Conservation (phyloP, 371 early-diverging fungal species). For the Mortierella sp. region DNA sequence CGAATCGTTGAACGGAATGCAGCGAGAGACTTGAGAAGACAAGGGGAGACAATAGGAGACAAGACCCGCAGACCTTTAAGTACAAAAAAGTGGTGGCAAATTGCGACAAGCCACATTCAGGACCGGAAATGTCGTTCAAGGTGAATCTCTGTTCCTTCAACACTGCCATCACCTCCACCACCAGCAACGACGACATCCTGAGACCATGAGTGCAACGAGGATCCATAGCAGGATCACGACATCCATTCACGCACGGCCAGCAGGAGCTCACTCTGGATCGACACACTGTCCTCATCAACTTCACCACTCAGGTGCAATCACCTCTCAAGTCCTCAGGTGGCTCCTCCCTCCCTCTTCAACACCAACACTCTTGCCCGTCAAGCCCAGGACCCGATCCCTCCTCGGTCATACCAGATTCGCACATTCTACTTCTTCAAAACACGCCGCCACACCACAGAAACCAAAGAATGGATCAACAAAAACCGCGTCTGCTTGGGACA, state of each 20-base stretch:
- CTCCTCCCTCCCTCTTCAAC: slow-evolving; percentile 2
- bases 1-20: not conserved
- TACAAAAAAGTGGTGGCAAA: slow-evolving; percentile 30
- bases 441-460: not conserved
- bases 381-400: slow-evolving; percentile 1
- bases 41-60: not conserved
- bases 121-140: not conserved
- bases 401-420: slow-evolving; percentile 6
- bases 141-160: not conserved
- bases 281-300: slow-evolving; percentile 8
- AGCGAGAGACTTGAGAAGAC: not conserved
- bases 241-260: not conserved
- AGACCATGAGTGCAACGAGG: slow-evolving; percentile 39
- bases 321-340: slow-evolving; percentile 22
- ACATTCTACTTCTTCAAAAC: slow-evolving; percentile 5
- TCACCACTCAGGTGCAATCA: not conserved
- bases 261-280: not conserved
- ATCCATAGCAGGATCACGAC: slow-evolving; percentile 19
- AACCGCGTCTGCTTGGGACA: not conserved
- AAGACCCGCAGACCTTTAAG: not conserved
- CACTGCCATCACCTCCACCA: not conserved
- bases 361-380: not conserved
- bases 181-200: not conserved
- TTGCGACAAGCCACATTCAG: slow-evolving; percentile 26
- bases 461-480: not conserved